Evolutionary conservation across 108 stramenopile species (phyloP), one percentile per base, ranked within the genome.

Genomic region (Skeletonema costatum): DNA sequence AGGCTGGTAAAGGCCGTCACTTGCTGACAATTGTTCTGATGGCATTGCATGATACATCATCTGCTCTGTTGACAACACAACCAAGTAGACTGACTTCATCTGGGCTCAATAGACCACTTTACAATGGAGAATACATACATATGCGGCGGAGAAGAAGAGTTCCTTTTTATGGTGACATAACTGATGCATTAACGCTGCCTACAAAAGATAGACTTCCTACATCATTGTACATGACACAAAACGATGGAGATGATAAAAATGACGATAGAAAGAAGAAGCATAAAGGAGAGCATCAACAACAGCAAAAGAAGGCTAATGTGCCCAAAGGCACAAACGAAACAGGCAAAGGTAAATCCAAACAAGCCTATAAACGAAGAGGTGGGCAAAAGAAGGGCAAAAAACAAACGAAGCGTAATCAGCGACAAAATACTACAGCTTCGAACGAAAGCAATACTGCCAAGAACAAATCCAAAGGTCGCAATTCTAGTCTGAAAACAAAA

Each of bases 311-410:
- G 73, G 64, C 36, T 9, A 46, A n/a, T 41, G 48, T 17, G 16
- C 50, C 73, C 33, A 74, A 36, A 30, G 39, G 58, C 32, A 14
- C 41, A 29, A 65, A 59, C 2, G 50, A 41, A 17, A 53, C 17
- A 39, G 12, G 38, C n/a, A 59, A 31, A 32, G 63, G 33, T 19
- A 35, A 66, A 58, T 9, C 46, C 33, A 74, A 74, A 58, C 73
- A 56, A 63, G 36, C 73, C 16, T 56, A 50, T 32, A 66, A 8
- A 42, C 41, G 42, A 8, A 39, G 50, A n/a, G 60, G 48, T 14
- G 30, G 65, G 12, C 32, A 36, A 56, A 36, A n/a, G 51, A 66
- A 67, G 53, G 30, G 56, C 21, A 72, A 38, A 21, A 5, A 30
- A 70, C 60, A 61, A 25, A 25, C n/a, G 0, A 32, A 63, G 29